Conservation (phyloP, 192 early-diverging fungal genomes). For the Pilobolus umbonatus region DNA sequence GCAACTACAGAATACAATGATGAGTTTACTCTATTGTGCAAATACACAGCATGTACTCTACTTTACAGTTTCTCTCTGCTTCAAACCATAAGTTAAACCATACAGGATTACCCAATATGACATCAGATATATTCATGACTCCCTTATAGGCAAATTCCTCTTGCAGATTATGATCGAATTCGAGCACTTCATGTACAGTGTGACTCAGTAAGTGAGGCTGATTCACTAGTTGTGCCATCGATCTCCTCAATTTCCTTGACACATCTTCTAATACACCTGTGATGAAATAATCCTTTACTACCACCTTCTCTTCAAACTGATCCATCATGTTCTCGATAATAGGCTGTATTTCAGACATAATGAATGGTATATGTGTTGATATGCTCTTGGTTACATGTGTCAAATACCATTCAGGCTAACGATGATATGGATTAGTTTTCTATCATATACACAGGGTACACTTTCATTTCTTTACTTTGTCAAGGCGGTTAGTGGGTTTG, state of each 20-base stretch:
- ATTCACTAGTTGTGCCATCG: constrained; percentile 44
- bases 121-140: constrained; percentile 1
- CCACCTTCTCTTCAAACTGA: constrained; percentile 35
- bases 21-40: not conserved
- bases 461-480: constrained; percentile 49
- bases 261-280: constrained; percentile 49
- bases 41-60: not conserved
- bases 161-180: constrained; percentile 65
- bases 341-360: constrained; percentile 58
- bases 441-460: not conserved
- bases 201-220: constrained; percentile 61
- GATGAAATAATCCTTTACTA: constrained; percentile 70
- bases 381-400: constrained; percentile 54
- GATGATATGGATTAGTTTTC: too few relatives aligned
- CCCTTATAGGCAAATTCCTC: constrained; percentile 54
- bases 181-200: constrained; percentile 57
- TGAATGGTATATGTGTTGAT: constrained; percentile 57
- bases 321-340: constrained; percentile 37
- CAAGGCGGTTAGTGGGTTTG: constrained; percentile 65
- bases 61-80: constrained; percentile 59
- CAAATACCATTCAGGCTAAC: constrained; percentile 75
- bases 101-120: constrained; percentile 49
- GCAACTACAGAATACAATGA: constrained; percentile 36
- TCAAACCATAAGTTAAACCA: constrained; percentile 68
- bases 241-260: constrained; percentile 49